Base-by-base conservation (phyloP, 768 basidiomycete species). In the Suillus subalutaceus region DNA sequence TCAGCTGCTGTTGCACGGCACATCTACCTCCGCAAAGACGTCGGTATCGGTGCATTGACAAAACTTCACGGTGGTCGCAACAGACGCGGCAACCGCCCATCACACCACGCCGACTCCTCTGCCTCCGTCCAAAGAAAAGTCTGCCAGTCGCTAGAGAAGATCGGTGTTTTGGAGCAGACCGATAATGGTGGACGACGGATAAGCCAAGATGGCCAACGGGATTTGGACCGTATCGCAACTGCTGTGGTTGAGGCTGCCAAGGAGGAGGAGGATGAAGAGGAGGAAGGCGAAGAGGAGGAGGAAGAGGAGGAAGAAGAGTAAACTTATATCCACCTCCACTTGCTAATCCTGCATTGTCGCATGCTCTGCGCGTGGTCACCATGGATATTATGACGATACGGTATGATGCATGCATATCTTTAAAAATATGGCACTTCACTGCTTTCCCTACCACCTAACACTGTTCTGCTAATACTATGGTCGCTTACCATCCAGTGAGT, bases 1-100 rank as follows among this genome's bases (percentile, higher is more conserved):
- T 30, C 40, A 97, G 96, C 96, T 78, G 94, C 96, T 70, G 83
- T 99, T 74, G 97, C 97, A 81, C 91, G 97, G 76, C 97, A 98
- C 90, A 97, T 98, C 82, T 99, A 99, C 88, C 92, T 99, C 79
- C 94, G 97, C 79, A 96, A 97, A 85, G 92, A 94, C 77, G 94
- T 96, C 73, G 96, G 96, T 74, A 88, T 97, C 70, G 96, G 95
- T 74, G 92, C 92, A 37, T 88, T 97, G 44, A 90, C 88, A 81
- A 99, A 97, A 87, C 91, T 98, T 50, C 96, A 99, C 83, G 97
- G 97, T 79, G 93, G 93, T 69, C 90, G 93, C 77, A 95, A 96
- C 84, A 87, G 94, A 74, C 93, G 97, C 68, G 97, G 97, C 62
- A 94, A 95, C 88, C 91, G 97, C 72, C 96, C 97, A 59, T 94